phyloP scores from a whole-genome alignment of 148 eudicot species.

The Talinum fruticosum region DNA sequence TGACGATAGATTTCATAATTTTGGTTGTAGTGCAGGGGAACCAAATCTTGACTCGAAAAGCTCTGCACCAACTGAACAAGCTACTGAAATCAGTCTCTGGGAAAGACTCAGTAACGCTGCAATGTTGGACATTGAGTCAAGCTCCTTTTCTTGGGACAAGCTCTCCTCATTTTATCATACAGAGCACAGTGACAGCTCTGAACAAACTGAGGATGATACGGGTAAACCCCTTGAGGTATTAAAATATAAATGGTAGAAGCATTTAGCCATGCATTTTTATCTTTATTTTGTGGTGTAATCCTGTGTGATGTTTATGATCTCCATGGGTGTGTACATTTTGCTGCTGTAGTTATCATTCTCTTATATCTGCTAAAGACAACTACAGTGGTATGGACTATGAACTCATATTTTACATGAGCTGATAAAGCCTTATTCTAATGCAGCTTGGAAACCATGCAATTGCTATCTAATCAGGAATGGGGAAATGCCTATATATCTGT shows the following conservation, averaged over 20 bases:
- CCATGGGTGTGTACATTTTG: not conserved
- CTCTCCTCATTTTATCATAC: conserved; percentile 96
- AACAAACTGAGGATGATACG: conserved; percentile 86
- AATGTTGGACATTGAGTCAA: conserved; percentile 83
- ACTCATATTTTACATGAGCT: not conserved
- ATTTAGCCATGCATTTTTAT: not conserved
- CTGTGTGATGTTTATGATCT: not conserved
- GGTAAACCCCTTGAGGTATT: conserved; percentile 85
- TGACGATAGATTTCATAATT: conserved; percentile 5
- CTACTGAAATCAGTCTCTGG: conserved; percentile 73
- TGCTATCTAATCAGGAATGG: too few species aligned
- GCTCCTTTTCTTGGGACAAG: conserved; percentile 79
- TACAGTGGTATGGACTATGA: not conserved
- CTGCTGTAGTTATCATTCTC: not conserved
- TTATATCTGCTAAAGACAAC: not conserved
- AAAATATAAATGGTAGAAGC: not conserved
- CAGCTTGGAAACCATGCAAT: not conserved
- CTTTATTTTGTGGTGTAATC: not conserved
- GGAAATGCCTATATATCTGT: not conserved
- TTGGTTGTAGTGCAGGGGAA: conserved; percentile 62
- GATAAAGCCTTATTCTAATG: not conserved
- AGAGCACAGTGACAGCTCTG: conserved; percentile 76
- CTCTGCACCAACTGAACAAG: conserved; percentile 47
- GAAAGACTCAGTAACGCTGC: conserved; percentile 89
- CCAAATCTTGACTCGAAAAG: conserved; percentile 35